Evolutionary conservation across 192 early-diverging fungal genomes (phyloP), one percentile per base, ranked within the genome.

Genomic region (Haplosporangium gracile): DNA sequence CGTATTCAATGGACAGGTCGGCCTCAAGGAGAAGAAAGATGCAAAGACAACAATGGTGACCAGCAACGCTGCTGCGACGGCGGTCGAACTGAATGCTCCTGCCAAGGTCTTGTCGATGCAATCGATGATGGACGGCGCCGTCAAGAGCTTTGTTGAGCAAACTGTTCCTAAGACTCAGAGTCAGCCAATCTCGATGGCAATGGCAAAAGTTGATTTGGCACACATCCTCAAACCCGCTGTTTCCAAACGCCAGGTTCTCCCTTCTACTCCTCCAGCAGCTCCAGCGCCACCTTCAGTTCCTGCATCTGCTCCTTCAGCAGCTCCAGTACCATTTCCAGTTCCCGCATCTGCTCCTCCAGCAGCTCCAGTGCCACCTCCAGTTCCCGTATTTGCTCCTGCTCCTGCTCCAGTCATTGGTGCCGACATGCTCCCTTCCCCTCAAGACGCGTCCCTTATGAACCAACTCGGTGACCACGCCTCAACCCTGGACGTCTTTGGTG

Each of bases 391-490:
- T 15, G 9, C 45, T 1, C 49, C 75, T 29, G 20, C 60, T 32
- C 22, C 39, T 1, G 32, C 13, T 38, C 16, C 43, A 0, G 69
- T 47, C 8, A 6, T 42, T 8, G 82, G 82, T 9, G 47, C 57
- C 20, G 65, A 32, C 7, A n/a, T 65, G 22, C 70, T 76, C 7
- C 82, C 82, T 38, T 78, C 82, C 2, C 4, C n/a, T 13, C 22
- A 38, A 2, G 77, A 84, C 16, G 45, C 34, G n/a, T 79, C 83
- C 1, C 57, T 85, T 8, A 85, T 85, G 78, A 70, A 85, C 43
- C 77, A 70, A 4, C 7, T 75, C 29, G 51, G 10, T 2, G 70
- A 70, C 16, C 60, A 65, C 29, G 36, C 72, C 68, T n/a, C 77
- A 4, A n/a, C 16, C 15, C 24, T 78, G 2, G 51, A 49, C 10